phyloP scores from a whole-genome alignment of 441 rosid species.

The Breynia disticha region DNA sequence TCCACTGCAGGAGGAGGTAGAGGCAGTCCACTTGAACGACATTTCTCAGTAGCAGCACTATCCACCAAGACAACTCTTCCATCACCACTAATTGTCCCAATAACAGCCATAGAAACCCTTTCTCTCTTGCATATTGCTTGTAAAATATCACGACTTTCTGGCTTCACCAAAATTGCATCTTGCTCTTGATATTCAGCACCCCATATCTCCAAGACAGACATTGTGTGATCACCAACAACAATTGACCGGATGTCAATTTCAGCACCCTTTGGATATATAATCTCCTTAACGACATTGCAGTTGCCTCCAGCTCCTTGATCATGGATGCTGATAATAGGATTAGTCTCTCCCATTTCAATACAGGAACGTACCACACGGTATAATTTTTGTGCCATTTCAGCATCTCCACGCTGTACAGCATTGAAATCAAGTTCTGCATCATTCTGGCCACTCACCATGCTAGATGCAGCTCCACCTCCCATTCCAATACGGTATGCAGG shows the following conservation, averaged over 20 bases:
- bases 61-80: slow-evolving; percentile 76
- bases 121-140: slow-evolving; percentile 86
- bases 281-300: slow-evolving; percentile 94
- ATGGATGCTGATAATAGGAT: slow-evolving; percentile 93
- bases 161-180: slow-evolving; percentile 90
- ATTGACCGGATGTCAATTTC: slow-evolving; percentile 74
- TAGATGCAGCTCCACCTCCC: slow-evolving; percentile 98
- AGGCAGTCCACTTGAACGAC: slow-evolving; percentile 48
- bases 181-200: slow-evolving; percentile 99
- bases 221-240: slow-evolving; percentile 87
- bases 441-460: slow-evolving; percentile 96
- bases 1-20: slow-evolving; percentile 84
- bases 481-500: slow-evolving; percentile 96
- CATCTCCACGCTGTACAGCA: slow-evolving; percentile 97
- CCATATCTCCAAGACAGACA: slow-evolving; percentile 97
- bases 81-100: slow-evolving; percentile 68
- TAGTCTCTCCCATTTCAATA: slow-evolving; percentile 80
- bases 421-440: slow-evolving; percentile 96
- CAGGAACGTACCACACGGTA: slow-evolving; percentile 92
- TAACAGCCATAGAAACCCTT: slow-evolving; percentile 88
- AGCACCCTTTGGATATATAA: slow-evolving; percentile 87
- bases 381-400: slow-evolving; percentile 93
- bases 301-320: slow-evolving; percentile 99
- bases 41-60: slow-evolving; percentile 45
- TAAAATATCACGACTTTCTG: slow-evolving; percentile 58